Base-by-base conservation (phyloP, 139 green algal species). In the Chlamydomonas asymmetrica region DNA sequence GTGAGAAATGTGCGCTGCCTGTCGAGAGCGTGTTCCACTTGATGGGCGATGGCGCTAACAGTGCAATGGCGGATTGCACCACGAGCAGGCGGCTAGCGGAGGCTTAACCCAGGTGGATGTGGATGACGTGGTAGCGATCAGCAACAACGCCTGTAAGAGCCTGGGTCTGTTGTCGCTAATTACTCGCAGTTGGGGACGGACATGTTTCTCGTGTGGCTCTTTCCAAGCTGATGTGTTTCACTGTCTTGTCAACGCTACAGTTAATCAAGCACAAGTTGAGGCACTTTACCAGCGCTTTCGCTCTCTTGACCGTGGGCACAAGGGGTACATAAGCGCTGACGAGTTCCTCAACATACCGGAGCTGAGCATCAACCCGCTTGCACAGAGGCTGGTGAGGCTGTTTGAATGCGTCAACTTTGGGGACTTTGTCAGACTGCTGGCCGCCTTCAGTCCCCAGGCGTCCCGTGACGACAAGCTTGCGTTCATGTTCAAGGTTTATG, bases 291-390 rank as follows among this genome's bases (percentile, higher is more conserved):
- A 90, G 57, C 84, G 95, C 3, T 99, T 99, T 75, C 79, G 94
- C 9, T 74, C 87, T 0, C 81, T 99, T 31, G 95, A 99, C 77
- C 77, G 91, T 5, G 90, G 86, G 23, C 83, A 87, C 41, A 98
- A 97, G 83, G 95, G 95, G 29, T 98, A 95, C 84, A 93, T 98
- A 40, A 92, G 88, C 5, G 78, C 83, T 0, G 90, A 97, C 60
- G 94, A 97, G 79, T 86, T 98, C 4, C 71, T 97, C 72, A 78
- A 68, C 75, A 98, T 99, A 38, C 95, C 95, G 16, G 95, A 99
- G 81, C 91, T 99, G 4, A 93, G 88, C 70, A 97, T 99, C 82
- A 98, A 98, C 83, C 95, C 95, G 0, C 64, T 99, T 8, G 88
- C 90, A 20, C 84, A 91, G 49, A 65, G 69, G 0, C 68, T 97